phyloP scores from a whole-genome alignment of 495 filamentous ascomycete genomes.

The Penicillium canariense region DNA sequence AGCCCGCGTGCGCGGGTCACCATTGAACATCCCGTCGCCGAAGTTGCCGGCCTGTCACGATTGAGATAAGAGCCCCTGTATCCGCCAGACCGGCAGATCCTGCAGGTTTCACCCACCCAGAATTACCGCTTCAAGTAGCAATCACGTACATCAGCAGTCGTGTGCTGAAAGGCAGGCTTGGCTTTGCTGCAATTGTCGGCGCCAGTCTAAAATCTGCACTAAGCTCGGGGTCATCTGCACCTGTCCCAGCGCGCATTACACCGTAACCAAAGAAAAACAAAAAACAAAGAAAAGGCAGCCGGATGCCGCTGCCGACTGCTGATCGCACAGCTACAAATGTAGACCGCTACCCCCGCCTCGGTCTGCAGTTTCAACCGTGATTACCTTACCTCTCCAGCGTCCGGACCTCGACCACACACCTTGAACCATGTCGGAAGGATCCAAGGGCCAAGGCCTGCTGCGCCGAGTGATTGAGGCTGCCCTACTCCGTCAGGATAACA shows the following conservation, averaged over 20 bases:
- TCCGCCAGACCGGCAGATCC: conserved; percentile 9
- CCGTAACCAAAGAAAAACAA: background rate
- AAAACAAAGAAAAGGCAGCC: background rate
- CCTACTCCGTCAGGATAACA: conserved; percentile 18
- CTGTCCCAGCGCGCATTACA: background rate
- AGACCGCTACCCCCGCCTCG: background rate
- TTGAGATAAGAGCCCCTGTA: conserved; percentile 7
- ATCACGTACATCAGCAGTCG: conserved; percentile 14
- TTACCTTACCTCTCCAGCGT: background rate
- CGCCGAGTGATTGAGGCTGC: conserved; percentile 18
- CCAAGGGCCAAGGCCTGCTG: conserved; percentile 13
- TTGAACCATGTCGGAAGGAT: conserved; percentile 12
- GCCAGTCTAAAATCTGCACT: background rate
- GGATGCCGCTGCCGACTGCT: conserved; percentile 1
- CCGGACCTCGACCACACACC: background rate
- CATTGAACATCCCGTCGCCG: conserved; percentile 9
- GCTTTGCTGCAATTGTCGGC: conserved; percentile 9
- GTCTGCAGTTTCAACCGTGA: background rate
- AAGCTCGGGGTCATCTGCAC: conserved; percentile 13
- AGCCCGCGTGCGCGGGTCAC: conserved; percentile 18
- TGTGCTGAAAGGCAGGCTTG: conserved; percentile 7
- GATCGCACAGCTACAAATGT: conserved; percentile 20
- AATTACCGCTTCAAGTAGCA: conserved; percentile 16
- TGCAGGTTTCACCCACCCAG: conserved; percentile 13
- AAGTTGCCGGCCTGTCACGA: conserved; percentile 14